phyloP scores from a whole-genome alignment of 352 stramenopile genomes.

The Peronospora tabacina region DNA sequence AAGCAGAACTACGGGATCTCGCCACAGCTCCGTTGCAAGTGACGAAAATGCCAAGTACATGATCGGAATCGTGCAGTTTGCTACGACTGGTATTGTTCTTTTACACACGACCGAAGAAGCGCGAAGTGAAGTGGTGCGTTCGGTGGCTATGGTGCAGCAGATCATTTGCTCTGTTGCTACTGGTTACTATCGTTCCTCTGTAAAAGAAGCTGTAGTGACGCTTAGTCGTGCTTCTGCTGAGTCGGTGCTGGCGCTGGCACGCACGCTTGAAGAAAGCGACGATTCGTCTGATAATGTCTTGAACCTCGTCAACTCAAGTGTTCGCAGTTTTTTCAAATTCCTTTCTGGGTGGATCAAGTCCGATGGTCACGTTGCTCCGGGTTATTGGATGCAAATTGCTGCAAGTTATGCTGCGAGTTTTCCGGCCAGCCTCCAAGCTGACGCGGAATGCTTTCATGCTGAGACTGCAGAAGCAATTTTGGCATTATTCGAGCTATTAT shows the following conservation, averaged over 20 bases:
- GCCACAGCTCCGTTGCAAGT: conserved; percentile 14
- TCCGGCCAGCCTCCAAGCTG: conserved; percentile 22
- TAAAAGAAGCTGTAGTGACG: conserved; percentile 29
- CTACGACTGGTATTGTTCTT: conserved; percentile 44
- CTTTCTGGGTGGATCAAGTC: conserved; percentile 38
- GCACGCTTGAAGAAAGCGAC: conserved; percentile 15
- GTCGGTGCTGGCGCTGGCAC: conserved; percentile 35
- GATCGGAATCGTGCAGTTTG: conserved; percentile 33
- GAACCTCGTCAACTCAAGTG: conserved; percentile 18
- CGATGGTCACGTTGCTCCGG: conserved; percentile 27
- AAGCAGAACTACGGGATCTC: conserved; percentile 8
- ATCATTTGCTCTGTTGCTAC: conserved; percentile 27
- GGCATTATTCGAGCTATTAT: conserved; percentile 15
- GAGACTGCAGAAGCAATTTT: conserved; percentile 18
- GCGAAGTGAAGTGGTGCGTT: conserved; percentile 29
- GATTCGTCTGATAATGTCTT: conserved; percentile 2
- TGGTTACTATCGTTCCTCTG: conserved; percentile 13
- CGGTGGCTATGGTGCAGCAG: conserved; percentile 31
- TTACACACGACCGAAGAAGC: conserved; percentile 40
- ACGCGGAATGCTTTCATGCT: conserved; percentile 36
- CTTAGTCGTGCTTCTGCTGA: conserved; percentile 40
- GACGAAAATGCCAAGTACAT: conserved; percentile 26
- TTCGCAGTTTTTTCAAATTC: conserved; percentile 28
- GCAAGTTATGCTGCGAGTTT: conserved; percentile 33
- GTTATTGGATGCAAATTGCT: conserved; percentile 36